phyloP scores from a whole-genome alignment of 371 early-diverging fungal genomes.

The Nosema muscidifuracis region DNA sequence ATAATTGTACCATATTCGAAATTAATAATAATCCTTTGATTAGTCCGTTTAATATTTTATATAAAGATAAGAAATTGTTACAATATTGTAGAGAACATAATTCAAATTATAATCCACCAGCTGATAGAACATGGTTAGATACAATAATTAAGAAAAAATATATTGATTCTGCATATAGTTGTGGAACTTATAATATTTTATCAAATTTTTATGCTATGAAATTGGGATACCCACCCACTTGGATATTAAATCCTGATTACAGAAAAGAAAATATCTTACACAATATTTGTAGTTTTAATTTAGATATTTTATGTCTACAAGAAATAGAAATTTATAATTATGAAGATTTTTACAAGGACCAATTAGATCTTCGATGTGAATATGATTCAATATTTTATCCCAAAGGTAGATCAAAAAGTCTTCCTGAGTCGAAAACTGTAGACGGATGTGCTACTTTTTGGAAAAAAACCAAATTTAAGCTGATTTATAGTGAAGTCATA shows the following conservation, averaged over 20 bases:
- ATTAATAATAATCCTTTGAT: constrained; percentile 88
- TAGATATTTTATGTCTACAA: constrained; percentile 89
- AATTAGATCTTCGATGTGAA: constrained; percentile 51
- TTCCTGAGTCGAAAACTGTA: constrained; percentile 75
- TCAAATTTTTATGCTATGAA: constrained; percentile 79
- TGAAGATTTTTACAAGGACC: constrained; percentile 73
- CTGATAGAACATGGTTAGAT: constrained; percentile 81
- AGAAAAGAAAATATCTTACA: constrained; percentile 79
- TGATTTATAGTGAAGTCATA: constrained; percentile 71
- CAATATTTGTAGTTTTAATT: constrained; percentile 74
- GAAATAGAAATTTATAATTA: constrained; percentile 64
- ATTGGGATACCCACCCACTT: constrained; percentile 88
- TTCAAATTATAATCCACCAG: constrained; percentile 71
- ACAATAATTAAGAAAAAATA: constrained; percentile 63
- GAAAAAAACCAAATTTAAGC: constrained; percentile 69
- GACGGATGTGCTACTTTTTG: constrained; percentile 96
- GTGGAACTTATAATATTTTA: constrained; percentile 86
- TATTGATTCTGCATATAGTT: constrained; percentile 68
- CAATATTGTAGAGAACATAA: constrained; percentile 78
- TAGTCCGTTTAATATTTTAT: constrained; percentile 70
- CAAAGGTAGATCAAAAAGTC: constrained; percentile 79
- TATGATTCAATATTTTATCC: constrained; percentile 86
- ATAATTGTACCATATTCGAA: constrained; percentile 78
- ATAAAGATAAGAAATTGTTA: constrained; percentile 74
- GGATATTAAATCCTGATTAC: constrained; percentile 85